A percentile compares a stretch with the other conserved stretches of the same genome.
Conservation (phyloP, 345 rosid species). For the Euphorbia lathyris region DNA sequence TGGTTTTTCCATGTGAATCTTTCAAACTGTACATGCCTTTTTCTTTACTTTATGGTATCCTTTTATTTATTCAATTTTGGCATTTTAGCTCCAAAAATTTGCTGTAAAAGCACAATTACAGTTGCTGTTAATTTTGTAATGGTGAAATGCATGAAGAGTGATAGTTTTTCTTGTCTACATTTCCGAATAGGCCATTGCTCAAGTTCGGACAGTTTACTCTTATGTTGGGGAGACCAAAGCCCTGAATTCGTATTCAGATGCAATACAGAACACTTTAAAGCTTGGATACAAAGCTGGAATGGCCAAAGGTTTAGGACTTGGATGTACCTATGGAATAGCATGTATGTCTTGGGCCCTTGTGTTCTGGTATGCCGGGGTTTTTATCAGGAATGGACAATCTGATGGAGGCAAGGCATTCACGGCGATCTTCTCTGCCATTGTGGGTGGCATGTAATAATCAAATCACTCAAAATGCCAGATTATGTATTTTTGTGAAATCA, state of each 20-base stretch:
- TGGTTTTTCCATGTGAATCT: conserved; percentile 23
- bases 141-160: not conserved
- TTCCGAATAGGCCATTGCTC: conserved; percentile 76
- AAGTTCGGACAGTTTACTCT: conserved; percentile 93
- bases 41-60: conserved; percentile 4
- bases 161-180: not conserved
- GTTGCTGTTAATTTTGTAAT: not conserved
- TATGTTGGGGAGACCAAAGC: conserved; percentile 99
- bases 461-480: conserved; percentile 1
- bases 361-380: conserved; percentile 99
- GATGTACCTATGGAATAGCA: conserved; percentile 98
- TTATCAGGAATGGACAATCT: conserved; percentile 82
- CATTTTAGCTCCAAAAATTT: not conserved
- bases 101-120: not conserved
- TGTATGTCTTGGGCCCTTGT: conserved; percentile 99
- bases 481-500: not conserved
- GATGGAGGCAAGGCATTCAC: conserved; percentile 99
- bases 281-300: conserved; percentile 99
- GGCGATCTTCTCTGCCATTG: conserved; percentile 97
- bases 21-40: conserved; percentile 9
- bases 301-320: conserved; percentile 99
- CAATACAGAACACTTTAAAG: conserved; percentile 89
- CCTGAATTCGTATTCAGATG: conserved; percentile 79
- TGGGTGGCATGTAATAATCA: conserved; percentile 88
- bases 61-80: conserved; percentile 1